Conservation (phyloP, 1,139 yeast genomes). For the Yarrowia galli region DNA sequence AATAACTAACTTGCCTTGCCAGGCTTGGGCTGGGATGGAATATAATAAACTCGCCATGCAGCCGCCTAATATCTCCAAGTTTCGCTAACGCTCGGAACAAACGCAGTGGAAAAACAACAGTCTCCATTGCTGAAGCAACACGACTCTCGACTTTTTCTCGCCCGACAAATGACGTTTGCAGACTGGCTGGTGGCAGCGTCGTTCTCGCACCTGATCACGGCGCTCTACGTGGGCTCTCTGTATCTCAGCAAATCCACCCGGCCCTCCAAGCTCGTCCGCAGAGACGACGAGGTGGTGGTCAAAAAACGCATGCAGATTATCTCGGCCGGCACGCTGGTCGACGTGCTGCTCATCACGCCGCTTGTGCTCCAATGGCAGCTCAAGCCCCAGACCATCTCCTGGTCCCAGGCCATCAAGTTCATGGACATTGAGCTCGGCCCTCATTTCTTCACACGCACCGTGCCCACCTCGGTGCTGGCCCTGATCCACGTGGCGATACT, state of each 20-base stretch:
- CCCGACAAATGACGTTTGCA: constrained; percentile 13
- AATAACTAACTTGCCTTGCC: background rate
- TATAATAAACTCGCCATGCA: constrained; percentile 12
- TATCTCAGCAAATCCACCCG: constrained; percentile 47
- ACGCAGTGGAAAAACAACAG: too few relatives aligned
- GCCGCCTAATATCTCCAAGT: constrained; percentile 35
- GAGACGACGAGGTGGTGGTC: constrained; percentile 52
- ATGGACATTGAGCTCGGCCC: constrained; percentile 45
- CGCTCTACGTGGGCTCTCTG: constrained; percentile 49
- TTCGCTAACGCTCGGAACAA: constrained; percentile 19
- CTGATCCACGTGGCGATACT: constrained; percentile 48
- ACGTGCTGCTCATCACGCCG: constrained; percentile 48
- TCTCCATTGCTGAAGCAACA: too few relatives aligned
- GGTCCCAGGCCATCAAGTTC: constrained; percentile 43
- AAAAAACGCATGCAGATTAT: constrained; percentile 53
- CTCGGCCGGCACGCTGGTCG: constrained; percentile 50
- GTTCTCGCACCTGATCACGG: constrained; percentile 42
- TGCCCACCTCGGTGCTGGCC: constrained; percentile 44
- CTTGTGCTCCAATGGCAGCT: constrained; percentile 40
- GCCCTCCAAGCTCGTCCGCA: constrained; percentile 45
- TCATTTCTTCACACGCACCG: constrained; percentile 41
- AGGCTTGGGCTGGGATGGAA: constrained; percentile 1
- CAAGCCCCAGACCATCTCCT: constrained; percentile 40
- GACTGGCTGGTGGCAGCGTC: constrained; percentile 33
- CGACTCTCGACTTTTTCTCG: background rate